Conservation (phyloP, 208 protist species). For the Angomonas ambiguus region DNA sequence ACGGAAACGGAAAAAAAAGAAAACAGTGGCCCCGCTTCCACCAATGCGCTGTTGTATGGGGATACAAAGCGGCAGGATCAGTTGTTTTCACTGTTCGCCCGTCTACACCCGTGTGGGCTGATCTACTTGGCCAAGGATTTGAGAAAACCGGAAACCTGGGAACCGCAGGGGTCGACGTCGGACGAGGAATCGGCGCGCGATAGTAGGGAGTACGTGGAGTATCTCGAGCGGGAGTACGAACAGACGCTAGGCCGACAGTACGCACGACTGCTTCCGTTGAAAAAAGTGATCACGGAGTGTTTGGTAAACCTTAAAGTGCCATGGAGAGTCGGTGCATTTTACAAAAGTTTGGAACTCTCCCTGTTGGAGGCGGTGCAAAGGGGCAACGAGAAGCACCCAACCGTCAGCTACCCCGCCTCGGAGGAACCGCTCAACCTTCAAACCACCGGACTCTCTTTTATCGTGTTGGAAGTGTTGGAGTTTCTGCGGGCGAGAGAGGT, state of each 20-base stretch:
- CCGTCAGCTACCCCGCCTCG: neutral
- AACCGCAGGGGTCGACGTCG: too few relatives aligned
- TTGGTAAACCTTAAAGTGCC: conserved; percentile 43
- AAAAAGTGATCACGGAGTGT: conserved; percentile 27
- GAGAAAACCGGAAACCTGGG: neutral
- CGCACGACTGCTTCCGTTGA: conserved; percentile 53
- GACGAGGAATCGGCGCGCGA: too few relatives aligned
- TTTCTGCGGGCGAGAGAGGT: conserved; percentile 52
- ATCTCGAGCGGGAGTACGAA: conserved; percentile 42
- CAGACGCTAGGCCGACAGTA: conserved; percentile 41
- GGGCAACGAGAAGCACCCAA: conserved; percentile 20
- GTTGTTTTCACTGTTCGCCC: conserved; percentile 34
- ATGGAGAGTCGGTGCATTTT: conserved; percentile 55
- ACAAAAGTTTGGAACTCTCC: conserved; percentile 49
- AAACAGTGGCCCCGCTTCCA: neutral
- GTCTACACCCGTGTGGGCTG: conserved; percentile 57
- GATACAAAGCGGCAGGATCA: conserved; percentile 16
- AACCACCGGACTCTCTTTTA: conserved; percentile 35
- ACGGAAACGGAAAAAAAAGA: too few relatives aligned
- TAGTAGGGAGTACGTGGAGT: conserved; percentile 26
- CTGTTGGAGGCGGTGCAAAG: conserved; percentile 33
- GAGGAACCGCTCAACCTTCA: neutral
- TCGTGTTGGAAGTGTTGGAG: conserved; percentile 69
- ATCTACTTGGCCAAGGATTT: conserved; percentile 30
- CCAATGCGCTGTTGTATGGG: neutral